Percentiles rank a stretch among this genome's conserved stretches.
These are phyloP conservation scores for Ophiosphaerella korrae DNA, from an alignment of 2,329 filamentous ascomycete genomes.

Conservation along the genomic window DNA sequence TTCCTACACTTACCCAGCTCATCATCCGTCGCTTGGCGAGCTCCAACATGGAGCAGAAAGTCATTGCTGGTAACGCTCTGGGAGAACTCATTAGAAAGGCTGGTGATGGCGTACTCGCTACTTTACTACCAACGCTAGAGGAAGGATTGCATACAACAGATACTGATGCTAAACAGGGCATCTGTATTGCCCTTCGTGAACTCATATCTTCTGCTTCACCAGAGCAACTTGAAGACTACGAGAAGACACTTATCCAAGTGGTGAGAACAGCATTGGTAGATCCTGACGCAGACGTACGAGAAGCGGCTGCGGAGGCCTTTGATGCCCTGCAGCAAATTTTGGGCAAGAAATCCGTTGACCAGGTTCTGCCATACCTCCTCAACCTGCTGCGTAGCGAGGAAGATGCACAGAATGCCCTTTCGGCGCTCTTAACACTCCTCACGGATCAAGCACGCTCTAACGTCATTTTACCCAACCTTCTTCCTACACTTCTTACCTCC, in stretches of 20 bases:
- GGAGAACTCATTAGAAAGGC: slow-evolving; percentile 97
- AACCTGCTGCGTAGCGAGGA: slow-evolving; percentile 84
- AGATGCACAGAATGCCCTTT: slow-evolving; percentile 88
- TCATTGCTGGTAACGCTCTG: slow-evolving; percentile 95
- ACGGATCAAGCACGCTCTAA: slow-evolving; percentile 94
- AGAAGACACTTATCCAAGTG: slow-evolving; percentile 92
- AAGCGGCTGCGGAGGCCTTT: slow-evolving; percentile 95
- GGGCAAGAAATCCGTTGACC: slow-evolving; percentile 92
- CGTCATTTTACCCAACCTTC: slow-evolving; percentile 93
- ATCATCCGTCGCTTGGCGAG: slow-evolving; percentile 93
- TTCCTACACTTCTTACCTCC: slow-evolving; percentile 86
- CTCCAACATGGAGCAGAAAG: slow-evolving; percentile 97
- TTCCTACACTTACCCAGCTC: slow-evolving; percentile 91
- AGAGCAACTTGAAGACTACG: slow-evolving; percentile 90
- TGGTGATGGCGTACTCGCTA: slow-evolving; percentile 89
- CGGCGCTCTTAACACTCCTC: slow-evolving; percentile 88
- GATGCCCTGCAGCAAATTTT: slow-evolving; percentile 92
- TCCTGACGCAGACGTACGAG: slow-evolving; percentile 84
- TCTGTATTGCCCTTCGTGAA: slow-evolving; percentile 93
- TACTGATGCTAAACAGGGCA: slow-evolving; percentile 92
- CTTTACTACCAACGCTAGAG: slow-evolving; percentile 86
- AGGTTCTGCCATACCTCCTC: slow-evolving; percentile 90
- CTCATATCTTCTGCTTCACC: slow-evolving; percentile 86
- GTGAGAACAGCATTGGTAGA: slow-evolving; percentile 93
- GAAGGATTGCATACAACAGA: slow-evolving; percentile 90